Evolutionary conservation across 306 rosid species (phyloP).

Genomic region (Citrullus colocynthis): DNA sequence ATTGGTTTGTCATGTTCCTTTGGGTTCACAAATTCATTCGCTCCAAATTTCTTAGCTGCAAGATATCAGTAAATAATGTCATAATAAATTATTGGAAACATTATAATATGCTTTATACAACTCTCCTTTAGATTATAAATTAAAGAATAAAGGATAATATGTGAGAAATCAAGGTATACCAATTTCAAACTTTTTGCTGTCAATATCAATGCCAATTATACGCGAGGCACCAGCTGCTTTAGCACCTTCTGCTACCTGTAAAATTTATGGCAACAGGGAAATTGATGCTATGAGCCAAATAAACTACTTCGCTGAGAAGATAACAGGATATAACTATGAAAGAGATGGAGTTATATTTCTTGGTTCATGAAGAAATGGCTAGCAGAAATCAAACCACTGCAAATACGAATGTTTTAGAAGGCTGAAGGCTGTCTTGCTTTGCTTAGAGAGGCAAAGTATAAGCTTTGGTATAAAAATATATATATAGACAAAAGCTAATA

Average conservation of each 20-base stretch:
- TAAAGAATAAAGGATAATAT: background rate
- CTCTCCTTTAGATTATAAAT: background rate
- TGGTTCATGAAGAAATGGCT: background rate
- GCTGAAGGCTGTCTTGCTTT: background rate
- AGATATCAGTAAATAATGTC: background rate
- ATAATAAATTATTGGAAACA: background rate
- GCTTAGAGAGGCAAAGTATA: background rate
- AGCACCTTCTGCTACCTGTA: slow-evolving; percentile 93
- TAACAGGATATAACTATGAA: background rate
- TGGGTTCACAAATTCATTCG: slow-evolving; percentile 82
- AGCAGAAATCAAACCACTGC: background rate
- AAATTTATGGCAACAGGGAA: slow-evolving; percentile 5
- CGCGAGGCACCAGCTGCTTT: slow-evolving; percentile 89
- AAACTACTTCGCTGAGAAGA: background rate
- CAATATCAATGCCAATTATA: slow-evolving; percentile 69
- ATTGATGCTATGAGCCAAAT: background rate
- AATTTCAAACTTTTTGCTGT: slow-evolving; percentile 53
- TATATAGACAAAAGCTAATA: background rate
- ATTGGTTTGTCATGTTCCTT: slow-evolving; percentile 82
- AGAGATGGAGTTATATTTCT: background rate
- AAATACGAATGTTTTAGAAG: background rate
- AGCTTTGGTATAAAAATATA: background rate
- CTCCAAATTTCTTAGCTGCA: slow-evolving; percentile 87
- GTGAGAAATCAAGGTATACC: slow-evolving; percentile 31
- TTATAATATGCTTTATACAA: background rate